A percentile compares a stretch with the other conserved stretches of the same genome.
Conservation (phyloP, 331 rosid species). For the Ulmus americana region DNA sequence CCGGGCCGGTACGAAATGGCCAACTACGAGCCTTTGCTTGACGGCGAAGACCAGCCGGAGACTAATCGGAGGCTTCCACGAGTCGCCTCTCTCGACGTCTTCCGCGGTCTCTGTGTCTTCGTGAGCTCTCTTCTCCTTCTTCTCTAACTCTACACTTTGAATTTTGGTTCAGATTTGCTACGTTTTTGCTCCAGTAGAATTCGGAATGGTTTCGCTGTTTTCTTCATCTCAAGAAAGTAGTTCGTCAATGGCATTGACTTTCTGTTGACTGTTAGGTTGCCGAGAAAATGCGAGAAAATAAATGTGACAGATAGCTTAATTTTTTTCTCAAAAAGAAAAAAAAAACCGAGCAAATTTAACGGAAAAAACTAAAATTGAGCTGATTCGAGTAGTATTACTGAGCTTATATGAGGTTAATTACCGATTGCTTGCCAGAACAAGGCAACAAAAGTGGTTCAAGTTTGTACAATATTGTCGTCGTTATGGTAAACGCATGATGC, state of each 20-base stretch:
- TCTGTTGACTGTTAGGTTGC: slow-evolving; percentile 12
- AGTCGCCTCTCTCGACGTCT: slow-evolving; percentile 77
- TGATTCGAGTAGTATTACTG: too few relatives aligned
- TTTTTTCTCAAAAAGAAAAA: too few relatives aligned
- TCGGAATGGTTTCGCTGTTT: not conserved
- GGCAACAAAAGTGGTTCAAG: too few relatives aligned
- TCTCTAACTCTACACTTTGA: not conserved
- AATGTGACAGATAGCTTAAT: too few relatives aligned
- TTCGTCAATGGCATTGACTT: slow-evolving; percentile 3
- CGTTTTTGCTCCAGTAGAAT: not conserved
- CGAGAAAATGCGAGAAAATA: not conserved
- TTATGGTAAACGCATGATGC: not conserved
- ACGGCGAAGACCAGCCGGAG: slow-evolving; percentile 21
- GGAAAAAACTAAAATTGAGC: too few relatives aligned
- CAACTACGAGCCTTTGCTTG: slow-evolving; percentile 32
- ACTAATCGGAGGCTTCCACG: slow-evolving; percentile 31
- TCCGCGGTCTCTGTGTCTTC: slow-evolving; percentile 88
- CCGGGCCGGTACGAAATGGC: slow-evolving; percentile 38
- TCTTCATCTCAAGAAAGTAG: not conserved
- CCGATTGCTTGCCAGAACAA: too few relatives aligned
- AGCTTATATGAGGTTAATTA: too few relatives aligned
- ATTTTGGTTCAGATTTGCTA: not conserved
- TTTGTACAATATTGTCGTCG: not conserved
- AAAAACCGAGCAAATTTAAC: too few relatives aligned
- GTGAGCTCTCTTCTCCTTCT: slow-evolving; percentile 33